Percentiles rank a stretch among this genome's conserved stretches.
Evolutionary conservation across 306 rosid genomes (phyloP).

Genomic region (Medicago lupulina): DNA sequence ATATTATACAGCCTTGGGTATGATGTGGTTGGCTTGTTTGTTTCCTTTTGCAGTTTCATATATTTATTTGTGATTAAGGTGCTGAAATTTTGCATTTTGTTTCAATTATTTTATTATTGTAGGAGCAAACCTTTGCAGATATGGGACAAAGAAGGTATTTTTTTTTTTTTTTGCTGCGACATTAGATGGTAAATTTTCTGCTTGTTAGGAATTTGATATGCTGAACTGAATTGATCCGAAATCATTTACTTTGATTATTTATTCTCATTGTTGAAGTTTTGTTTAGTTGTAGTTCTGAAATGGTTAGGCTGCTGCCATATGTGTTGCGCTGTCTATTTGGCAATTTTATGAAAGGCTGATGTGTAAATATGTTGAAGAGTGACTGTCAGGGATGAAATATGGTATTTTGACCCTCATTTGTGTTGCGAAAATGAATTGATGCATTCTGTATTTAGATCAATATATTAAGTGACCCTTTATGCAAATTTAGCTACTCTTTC

Average conservation of each 20-base stretch:
- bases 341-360: not conserved
- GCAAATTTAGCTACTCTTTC: not conserved
- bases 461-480: not conserved
- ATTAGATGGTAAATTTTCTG: not conserved
- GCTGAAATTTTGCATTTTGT: conserved; percentile 36
- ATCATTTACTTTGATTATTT: not conserved
- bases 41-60: not conserved
- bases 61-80: conserved; percentile 26
- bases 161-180: conserved; percentile 28
- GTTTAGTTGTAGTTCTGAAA: not conserved
- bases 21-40: conserved; percentile 20
- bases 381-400: not conserved
- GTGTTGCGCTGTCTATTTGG: not conserved
- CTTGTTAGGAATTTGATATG: conserved; percentile 20
- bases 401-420: not conserved
- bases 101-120: conserved; percentile 1
- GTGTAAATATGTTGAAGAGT: not conserved
- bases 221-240: not conserved
- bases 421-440: not conserved
- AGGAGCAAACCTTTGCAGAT: conserved; percentile 99
- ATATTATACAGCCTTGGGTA: conserved; percentile 97
- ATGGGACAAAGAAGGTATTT: conserved; percentile 96
- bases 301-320: not conserved
- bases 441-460: not conserved
- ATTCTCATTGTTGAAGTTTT: not conserved